phyloP scores from a whole-genome alignment of 805 yeast genomes.

The Kuraishia floccosa region DNA sequence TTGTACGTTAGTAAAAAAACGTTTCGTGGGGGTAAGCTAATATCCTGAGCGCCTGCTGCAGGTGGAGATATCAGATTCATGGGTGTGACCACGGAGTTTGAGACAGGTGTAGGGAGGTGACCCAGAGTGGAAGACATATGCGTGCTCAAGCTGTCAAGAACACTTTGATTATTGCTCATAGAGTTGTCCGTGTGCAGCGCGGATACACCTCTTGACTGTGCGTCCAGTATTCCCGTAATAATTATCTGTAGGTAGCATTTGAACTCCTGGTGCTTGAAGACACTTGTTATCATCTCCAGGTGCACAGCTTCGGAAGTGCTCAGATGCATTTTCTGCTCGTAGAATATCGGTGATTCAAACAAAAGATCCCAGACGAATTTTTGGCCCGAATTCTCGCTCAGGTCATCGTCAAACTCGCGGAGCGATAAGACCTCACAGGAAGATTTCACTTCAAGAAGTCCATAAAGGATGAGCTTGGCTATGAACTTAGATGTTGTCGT shows the following conservation, averaged over 20 bases:
- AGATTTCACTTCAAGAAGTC: constrained; percentile 20
- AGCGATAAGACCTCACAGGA: constrained; percentile 2
- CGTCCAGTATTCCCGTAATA: no score
- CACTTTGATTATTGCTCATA: no score
- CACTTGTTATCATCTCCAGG: no score
- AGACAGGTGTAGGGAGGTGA: constrained; percentile 6
- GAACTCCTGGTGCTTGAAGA: no score
- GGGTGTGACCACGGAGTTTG: constrained; percentile 5
- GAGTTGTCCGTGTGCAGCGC: no score
- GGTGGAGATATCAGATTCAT: no score
- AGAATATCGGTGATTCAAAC: no score
- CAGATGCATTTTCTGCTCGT: no score
- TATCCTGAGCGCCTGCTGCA: no score
- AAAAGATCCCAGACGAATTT: constrained; percentile 5
- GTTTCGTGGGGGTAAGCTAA: neutral
- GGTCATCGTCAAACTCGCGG: constrained; percentile 4
- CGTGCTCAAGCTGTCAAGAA: neutral
- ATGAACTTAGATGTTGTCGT: constrained; percentile 23
- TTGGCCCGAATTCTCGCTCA: constrained; percentile 4
- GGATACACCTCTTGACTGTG: no score
- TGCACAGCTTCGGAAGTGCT: no score
- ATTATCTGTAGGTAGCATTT: no score
- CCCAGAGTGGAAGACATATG: neutral
- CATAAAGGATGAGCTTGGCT: constrained; percentile 23
- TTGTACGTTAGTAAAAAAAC: neutral